phyloP scores from a whole-genome alignment of 2,329 filamentous ascomycete genomes.

The Diaporthe citrichinensis region DNA sequence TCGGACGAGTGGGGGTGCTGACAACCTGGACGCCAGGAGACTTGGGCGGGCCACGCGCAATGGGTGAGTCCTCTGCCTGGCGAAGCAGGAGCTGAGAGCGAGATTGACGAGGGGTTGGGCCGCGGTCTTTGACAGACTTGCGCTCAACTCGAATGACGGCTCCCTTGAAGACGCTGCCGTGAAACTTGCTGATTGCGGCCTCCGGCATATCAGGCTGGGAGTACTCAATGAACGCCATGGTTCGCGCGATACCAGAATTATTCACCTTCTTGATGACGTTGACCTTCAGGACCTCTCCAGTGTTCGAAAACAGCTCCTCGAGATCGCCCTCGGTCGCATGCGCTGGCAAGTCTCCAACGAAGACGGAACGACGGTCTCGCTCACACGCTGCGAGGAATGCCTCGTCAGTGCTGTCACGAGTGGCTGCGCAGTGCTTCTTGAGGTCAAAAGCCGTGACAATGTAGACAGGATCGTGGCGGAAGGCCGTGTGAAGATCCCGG shows the following conservation, averaged over 20 bases:
- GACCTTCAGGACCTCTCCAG: slow-evolving; percentile 49
- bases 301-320: slow-evolving; percentile 43
- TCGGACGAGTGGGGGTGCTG: slow-evolving; percentile 34
- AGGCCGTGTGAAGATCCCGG: slow-evolving; percentile 61
- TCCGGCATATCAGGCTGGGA: slow-evolving; percentile 43
- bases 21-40: slow-evolving; percentile 8
- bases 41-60: slow-evolving; percentile 20
- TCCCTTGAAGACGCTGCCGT: slow-evolving; percentile 36
- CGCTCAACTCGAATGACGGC: slow-evolving; percentile 39
- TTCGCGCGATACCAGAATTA: slow-evolving; percentile 35
- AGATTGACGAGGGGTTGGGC: slow-evolving; percentile 27
- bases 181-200: slow-evolving; percentile 36
- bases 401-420: slow-evolving; percentile 47
- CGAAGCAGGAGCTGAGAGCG: slow-evolving; percentile 34
- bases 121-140: slow-evolving; percentile 40
- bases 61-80: slow-evolving; percentile 25
- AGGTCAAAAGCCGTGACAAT: slow-evolving; percentile 51
- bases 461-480: slow-evolving; percentile 52
- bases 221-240: slow-evolving; percentile 51
- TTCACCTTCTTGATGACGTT: slow-evolving; percentile 49
- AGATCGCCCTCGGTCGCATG: slow-evolving; percentile 47
- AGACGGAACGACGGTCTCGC: slow-evolving; percentile 53
- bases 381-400: slow-evolving; percentile 51
- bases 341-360: slow-evolving; percentile 50
- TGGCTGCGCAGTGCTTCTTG: slow-evolving; percentile 47